Evolutionary conservation across 495 filamentous ascomycete genomes (phyloP).

Genomic region (Viridothelium virens): DNA sequence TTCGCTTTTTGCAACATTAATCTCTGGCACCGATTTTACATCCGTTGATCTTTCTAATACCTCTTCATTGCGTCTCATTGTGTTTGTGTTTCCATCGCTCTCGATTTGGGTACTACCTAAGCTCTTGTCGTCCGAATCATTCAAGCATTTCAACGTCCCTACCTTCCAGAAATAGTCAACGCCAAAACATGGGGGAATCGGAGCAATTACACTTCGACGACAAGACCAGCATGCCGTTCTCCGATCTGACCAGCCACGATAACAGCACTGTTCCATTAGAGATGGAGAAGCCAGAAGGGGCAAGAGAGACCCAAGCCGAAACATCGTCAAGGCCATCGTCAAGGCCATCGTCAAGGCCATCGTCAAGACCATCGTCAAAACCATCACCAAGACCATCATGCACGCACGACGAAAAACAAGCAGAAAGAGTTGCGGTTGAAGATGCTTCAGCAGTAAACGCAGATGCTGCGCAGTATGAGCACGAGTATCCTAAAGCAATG

Average conservation of each 20-base stretch:
- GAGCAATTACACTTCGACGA: neutral
- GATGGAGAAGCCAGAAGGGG: conserved; percentile 29
- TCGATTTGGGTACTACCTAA: too few relatives aligned
- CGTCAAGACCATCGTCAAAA: neutral
- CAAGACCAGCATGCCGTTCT: neutral
- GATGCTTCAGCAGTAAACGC: neutral
- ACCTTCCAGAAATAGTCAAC: too few relatives aligned
- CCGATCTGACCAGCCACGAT: neutral
- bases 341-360: neutral
- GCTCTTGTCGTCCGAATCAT: too few relatives aligned
- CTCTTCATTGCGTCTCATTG: too few relatives aligned
- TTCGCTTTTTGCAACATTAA: too few relatives aligned
- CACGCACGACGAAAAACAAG: neutral
- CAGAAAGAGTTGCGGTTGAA: neutral
- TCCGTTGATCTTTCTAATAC: too few relatives aligned
- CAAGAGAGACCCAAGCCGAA: conserved; percentile 12
- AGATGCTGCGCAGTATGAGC: neutral
- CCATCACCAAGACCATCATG: neutral
- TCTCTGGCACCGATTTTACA: too few relatives aligned
- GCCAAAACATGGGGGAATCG: neutral
- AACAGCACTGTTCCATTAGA: neutral
- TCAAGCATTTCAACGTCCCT: too few relatives aligned
- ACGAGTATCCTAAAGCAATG: conserved; percentile 23
- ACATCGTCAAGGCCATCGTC: neutral
- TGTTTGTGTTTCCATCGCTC: too few relatives aligned